These are phyloP conservation scores for Chaetomium sp. DNA, from an alignment of 2,329 filamentous ascomycete genomes.

Conservation along the genomic window DNA sequence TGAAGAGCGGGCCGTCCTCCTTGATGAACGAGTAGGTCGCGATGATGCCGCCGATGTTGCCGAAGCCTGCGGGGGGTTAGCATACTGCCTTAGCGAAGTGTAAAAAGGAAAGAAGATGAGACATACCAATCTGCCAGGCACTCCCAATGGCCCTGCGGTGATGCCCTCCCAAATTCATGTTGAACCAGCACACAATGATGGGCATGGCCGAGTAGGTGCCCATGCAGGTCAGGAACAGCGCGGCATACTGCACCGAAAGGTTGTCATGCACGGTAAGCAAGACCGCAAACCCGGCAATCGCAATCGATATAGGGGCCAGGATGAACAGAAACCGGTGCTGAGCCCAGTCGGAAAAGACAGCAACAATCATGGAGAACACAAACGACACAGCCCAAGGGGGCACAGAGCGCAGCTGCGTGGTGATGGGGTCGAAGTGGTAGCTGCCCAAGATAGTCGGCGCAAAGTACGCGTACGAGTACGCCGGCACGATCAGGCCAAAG, in stretches of 20 bases:
- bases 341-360: constrained; percentile 62
- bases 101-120: not conserved
- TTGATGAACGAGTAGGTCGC: constrained; percentile 63
- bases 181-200: constrained; percentile 76
- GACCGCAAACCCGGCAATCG: constrained; percentile 69
- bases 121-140: constrained; percentile 62
- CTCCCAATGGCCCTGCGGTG: constrained; percentile 63
- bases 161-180: constrained; percentile 71
- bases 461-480: constrained; percentile 74
- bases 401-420: constrained; percentile 53
- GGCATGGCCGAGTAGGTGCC: constrained; percentile 86
- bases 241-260: constrained; percentile 62
- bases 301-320: constrained; percentile 59
- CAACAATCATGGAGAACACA: constrained; percentile 68
- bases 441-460: constrained; percentile 63
- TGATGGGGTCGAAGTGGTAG: constrained; percentile 55
- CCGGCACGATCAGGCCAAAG: constrained; percentile 70
- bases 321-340: constrained; percentile 71
- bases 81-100: not conserved
- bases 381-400: constrained; percentile 64
- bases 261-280: constrained; percentile 66
- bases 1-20: constrained; percentile 62
- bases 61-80: constrained; percentile 43
- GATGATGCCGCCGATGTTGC: constrained; percentile 74
- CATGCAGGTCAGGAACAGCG: constrained; percentile 74